These are phyloP conservation scores for Paecilomyces fulvus DNA, from an alignment of 2,329 filamentous ascomycete species.

Conservation along the genomic window DNA sequence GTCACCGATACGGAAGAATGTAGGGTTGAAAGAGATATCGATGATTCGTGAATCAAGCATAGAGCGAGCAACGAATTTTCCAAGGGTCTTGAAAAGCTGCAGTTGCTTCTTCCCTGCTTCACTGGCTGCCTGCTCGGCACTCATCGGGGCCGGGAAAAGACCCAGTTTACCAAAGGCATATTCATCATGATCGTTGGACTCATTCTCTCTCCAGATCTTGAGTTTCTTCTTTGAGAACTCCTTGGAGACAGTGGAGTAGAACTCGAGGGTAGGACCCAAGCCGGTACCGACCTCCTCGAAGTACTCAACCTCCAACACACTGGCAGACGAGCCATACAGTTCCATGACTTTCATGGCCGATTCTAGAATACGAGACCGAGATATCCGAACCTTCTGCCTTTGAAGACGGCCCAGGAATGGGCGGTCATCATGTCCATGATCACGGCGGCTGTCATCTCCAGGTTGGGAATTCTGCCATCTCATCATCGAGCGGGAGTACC, in stretches of 20 bases:
- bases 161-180: slow-evolving; percentile 79
- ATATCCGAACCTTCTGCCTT: slow-evolving; percentile 96
- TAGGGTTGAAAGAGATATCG: slow-evolving; percentile 93
- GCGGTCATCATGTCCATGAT: slow-evolving; percentile 76
- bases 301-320: slow-evolving; percentile 93
- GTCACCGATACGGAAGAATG: slow-evolving; percentile 91
- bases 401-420: slow-evolving; percentile 87
- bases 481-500: slow-evolving; percentile 94
- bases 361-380: slow-evolving; percentile 85
- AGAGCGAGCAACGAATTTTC: slow-evolving; percentile 93
- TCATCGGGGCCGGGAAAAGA: slow-evolving; percentile 86
- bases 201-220: slow-evolving; percentile 91
- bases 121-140: slow-evolving; percentile 61
- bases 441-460: slow-evolving; percentile 69
- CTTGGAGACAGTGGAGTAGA: slow-evolving; percentile 94
- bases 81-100: slow-evolving; percentile 83
- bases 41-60: slow-evolving; percentile 99
- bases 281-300: slow-evolving; percentile 98
- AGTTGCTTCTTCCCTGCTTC: slow-evolving; percentile 82
- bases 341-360: slow-evolving; percentile 99
- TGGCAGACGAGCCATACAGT: slow-evolving; percentile 91
- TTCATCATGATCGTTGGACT: slow-evolving; percentile 61
- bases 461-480: slow-evolving; percentile 91
- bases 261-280: slow-evolving; percentile 88
- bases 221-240: slow-evolving; percentile 97